Percentiles rank a stretch among this genome's conserved stretches.
Evolutionary conservation across 768 basidiomycete species (phyloP).

Genomic region (Phaffia tasmanica): DNA sequence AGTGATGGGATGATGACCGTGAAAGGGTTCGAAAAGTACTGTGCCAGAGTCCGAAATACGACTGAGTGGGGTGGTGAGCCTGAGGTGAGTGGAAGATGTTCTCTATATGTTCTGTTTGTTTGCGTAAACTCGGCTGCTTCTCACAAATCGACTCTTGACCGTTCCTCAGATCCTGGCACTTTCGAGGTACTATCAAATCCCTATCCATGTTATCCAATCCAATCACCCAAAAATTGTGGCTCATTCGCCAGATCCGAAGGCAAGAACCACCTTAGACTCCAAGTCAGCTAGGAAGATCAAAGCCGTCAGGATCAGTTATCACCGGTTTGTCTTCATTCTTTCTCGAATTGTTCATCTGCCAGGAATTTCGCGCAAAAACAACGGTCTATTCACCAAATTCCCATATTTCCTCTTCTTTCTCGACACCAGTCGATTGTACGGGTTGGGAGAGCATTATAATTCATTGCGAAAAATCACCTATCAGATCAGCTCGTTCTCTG

Average conservation of each 20-base stretch:
- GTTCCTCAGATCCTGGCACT: constrained; percentile 62
- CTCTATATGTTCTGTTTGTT: neutral
- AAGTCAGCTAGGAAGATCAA: constrained; percentile 36
- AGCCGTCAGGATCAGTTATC: constrained; percentile 72
- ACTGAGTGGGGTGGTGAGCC: constrained; percentile 94
- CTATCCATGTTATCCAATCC: constrained; percentile 83
- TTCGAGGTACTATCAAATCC: constrained; percentile 65
- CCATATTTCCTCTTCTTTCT: neutral
- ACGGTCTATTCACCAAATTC: neutral
- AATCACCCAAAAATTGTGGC: constrained; percentile 68
- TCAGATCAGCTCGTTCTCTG: constrained; percentile 12
- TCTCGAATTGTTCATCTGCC: no score
- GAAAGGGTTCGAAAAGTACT: constrained; percentile 56
- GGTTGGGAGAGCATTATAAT: constrained; percentile 62
- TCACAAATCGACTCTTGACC: neutral
- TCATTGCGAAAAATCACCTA: constrained; percentile 23
- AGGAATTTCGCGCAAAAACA: no score
- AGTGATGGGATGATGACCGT: constrained; percentile 37
- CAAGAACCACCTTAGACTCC: constrained; percentile 34
- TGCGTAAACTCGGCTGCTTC: neutral
- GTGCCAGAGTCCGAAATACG: constrained; percentile 63
- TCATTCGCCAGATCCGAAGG: constrained; percentile 50
- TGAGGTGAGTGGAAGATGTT: constrained; percentile 43
- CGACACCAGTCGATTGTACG: constrained; percentile 56
- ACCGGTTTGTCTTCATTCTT: constrained; percentile 38